phyloP scores from a whole-genome alignment of 352 stramenopile genomes.

The Thalassiosira tumida region DNA sequence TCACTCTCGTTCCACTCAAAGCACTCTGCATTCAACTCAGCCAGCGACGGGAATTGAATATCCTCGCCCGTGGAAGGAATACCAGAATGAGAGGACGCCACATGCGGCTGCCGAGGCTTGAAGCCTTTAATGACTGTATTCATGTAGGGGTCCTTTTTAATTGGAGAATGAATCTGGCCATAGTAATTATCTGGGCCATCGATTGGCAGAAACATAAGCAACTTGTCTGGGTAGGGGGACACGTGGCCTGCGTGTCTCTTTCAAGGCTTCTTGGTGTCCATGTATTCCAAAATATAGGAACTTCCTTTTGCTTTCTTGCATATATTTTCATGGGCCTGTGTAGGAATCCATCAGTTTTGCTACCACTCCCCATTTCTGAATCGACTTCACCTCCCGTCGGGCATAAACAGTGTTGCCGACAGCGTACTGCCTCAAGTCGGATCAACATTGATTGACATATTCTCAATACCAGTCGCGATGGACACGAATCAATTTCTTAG shows the following conservation, averaged over 20 bases:
- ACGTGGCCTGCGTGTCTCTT: conserved; percentile 34
- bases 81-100: not conserved
- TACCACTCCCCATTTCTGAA: not conserved
- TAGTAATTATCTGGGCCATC: conserved; percentile 28
- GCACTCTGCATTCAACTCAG: conserved; percentile 29
- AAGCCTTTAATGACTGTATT: conserved; percentile 45
- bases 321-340: conserved; percentile 17
- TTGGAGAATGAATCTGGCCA: conserved; percentile 13
- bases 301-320: conserved; percentile 4
- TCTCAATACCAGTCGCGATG: conserved; percentile 17
- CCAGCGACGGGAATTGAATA: conserved; percentile 21
- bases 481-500: not conserved
- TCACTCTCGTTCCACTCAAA: not conserved
- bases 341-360: conserved; percentile 4
- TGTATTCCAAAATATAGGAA: conserved; percentile 4
- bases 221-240: conserved; percentile 48
- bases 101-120: not conserved
- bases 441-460: not conserved
- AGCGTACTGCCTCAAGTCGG: not conserved
- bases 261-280: not conserved
- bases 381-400: not conserved
- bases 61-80: not conserved
- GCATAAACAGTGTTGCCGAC: not conserved
- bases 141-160: conserved; percentile 14
- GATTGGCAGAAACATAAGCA: conserved; percentile 32